Conservation (phyloP, 768 basidiomycete species). For the Exsudoporus frostii region DNA sequence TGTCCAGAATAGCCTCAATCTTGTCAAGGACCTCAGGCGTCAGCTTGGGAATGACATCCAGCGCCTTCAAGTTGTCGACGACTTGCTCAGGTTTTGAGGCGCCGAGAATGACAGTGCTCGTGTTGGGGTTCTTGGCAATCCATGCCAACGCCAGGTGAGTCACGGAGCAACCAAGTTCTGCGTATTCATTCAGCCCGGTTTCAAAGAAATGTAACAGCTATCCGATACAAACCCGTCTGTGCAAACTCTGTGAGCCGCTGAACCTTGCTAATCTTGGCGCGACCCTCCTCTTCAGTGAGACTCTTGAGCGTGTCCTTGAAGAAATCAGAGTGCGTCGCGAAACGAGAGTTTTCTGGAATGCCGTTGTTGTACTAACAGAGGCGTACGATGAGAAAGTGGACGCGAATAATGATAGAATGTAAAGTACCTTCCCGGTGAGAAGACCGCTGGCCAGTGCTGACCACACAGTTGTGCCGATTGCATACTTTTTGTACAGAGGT, state of each 20-base stretch:
- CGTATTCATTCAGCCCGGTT: constrained; percentile 1
- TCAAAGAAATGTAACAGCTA: not conserved
- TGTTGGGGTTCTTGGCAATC: constrained; percentile 49
- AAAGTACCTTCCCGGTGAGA: constrained; percentile 48
- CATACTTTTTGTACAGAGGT: constrained; percentile 44
- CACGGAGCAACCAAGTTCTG: constrained; percentile 44
- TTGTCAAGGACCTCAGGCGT: constrained; percentile 47
- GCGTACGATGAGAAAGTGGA: not conserved
- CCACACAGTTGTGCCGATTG: constrained; percentile 51
- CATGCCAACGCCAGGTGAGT: constrained; percentile 57
- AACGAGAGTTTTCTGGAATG: constrained; percentile 50
- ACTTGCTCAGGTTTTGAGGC: constrained; percentile 49
- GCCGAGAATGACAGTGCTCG: constrained; percentile 46
- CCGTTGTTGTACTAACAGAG: constrained; percentile 43
- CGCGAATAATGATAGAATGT: not conserved
- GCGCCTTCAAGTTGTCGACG: constrained; percentile 47
- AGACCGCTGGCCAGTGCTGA: constrained; percentile 53
- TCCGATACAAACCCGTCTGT: constrained; percentile 26
- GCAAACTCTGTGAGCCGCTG: constrained; percentile 45
- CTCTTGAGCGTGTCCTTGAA: constrained; percentile 45
- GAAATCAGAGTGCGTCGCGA: constrained; percentile 44
- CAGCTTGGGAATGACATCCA: constrained; percentile 52
- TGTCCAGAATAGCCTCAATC: constrained; percentile 52
- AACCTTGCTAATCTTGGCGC: constrained; percentile 47
- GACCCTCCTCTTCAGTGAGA: constrained; percentile 41